These are phyloP conservation scores for Albatrellus ellisii DNA, from an alignment of 768 basidiomycete species.

Conservation along the genomic window DNA sequence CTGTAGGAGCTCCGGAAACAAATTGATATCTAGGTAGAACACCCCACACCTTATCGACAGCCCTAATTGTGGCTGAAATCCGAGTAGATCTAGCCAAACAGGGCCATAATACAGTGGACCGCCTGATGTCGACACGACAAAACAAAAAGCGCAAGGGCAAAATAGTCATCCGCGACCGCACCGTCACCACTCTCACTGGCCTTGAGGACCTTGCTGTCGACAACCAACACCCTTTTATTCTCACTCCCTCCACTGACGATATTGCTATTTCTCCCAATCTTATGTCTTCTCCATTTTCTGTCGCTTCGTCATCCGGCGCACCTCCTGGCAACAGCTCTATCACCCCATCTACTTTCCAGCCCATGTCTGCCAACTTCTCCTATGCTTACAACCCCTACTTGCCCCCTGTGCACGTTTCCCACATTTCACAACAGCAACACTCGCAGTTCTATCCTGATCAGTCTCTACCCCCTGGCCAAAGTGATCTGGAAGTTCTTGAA, in stretches of 20 bases:
- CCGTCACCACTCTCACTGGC: conserved; percentile 50
- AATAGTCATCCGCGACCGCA: conserved; percentile 47
- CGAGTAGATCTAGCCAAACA: conserved; percentile 2
- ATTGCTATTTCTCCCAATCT: not conserved
- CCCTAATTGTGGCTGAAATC: conserved; percentile 1
- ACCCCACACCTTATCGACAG: too few relatives aligned
- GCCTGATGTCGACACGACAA: conserved; percentile 42
- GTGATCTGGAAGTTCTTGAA: conserved; percentile 63
- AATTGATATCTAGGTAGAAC: too few relatives aligned
- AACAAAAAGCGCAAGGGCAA: conserved; percentile 50
- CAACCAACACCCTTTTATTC: not conserved
- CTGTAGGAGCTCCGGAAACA: too few relatives aligned
- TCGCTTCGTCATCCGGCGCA: not conserved
- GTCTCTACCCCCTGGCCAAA: conserved; percentile 36
- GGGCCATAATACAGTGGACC: conserved; percentile 3
- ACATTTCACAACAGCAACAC: conserved; percentile 7
- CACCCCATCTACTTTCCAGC: conserved; percentile 21
- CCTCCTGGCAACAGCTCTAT: not conserved
- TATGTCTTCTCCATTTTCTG: conserved; percentile 2
- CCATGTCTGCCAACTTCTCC: conserved; percentile 19
- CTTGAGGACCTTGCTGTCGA: not conserved
- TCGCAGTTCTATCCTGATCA: conserved; percentile 7
- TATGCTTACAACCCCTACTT: not conserved
- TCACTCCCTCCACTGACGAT: not conserved
- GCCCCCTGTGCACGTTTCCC: conserved; percentile 14